Percentiles rank a stretch among this genome's conserved stretches.
Evolutionary conservation across 345 rosid genomes (phyloP).

Genomic region (Limnanthes douglasii): DNA sequence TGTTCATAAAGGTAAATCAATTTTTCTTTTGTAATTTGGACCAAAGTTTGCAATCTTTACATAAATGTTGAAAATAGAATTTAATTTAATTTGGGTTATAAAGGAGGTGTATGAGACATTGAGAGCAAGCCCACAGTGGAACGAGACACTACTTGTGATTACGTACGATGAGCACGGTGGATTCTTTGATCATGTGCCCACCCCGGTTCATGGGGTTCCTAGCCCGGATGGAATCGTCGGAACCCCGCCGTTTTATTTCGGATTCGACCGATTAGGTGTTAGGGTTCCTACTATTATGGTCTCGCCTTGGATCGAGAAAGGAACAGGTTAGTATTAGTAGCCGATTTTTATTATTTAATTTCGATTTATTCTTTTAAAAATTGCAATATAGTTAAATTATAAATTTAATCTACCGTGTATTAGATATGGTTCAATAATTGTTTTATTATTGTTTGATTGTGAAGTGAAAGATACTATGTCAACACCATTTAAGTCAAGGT

Average conservation of each 20-base stretch:
- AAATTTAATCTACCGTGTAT: too few relatives aligned
- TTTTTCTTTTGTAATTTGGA: not conserved
- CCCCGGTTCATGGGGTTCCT: slow-evolving; percentile 69
- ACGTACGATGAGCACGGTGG: slow-evolving; percentile 97
- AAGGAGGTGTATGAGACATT: slow-evolving; percentile 89
- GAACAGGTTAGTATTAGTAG: slow-evolving; percentile 36
- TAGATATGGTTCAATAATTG: too few relatives aligned
- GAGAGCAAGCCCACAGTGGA: slow-evolving; percentile 91
- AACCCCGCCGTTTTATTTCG: slow-evolving; percentile 49
- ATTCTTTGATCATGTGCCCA: slow-evolving; percentile 74
- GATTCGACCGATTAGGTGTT: slow-evolving; percentile 62
- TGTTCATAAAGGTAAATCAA: slow-evolving; percentile 14
- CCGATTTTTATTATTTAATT: not conserved
- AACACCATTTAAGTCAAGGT: too few relatives aligned
- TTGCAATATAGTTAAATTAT: too few relatives aligned
- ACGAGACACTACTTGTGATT: slow-evolving; percentile 51
- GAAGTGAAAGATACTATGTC: too few relatives aligned
- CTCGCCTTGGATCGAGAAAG: slow-evolving; percentile 87
- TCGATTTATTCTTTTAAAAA: too few relatives aligned
- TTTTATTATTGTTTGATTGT: too few relatives aligned
- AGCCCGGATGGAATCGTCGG: slow-evolving; percentile 90
- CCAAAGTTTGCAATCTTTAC: not conserved
- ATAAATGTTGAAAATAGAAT: slow-evolving; percentile 1
- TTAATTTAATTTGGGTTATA: slow-evolving; percentile 13
- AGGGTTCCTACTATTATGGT: slow-evolving; percentile 71